Percentiles rank a stretch among this genome's conserved stretches.
phyloP scores from a whole-genome alignment of 768 basidiomycete species.

The Leccinellum luteum region DNA sequence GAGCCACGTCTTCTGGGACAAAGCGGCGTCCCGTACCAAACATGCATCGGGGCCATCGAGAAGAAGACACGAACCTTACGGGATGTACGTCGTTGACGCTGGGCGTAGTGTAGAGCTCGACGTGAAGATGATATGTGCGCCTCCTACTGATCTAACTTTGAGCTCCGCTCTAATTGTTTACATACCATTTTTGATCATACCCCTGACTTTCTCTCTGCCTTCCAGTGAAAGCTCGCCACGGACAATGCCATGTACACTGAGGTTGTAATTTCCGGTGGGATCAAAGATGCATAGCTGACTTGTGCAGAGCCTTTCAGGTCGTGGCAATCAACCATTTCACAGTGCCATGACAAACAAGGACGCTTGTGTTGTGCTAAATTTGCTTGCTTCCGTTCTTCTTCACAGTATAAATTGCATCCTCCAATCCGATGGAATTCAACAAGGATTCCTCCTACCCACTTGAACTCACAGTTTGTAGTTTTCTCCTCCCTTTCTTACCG shows the following conservation, averaged over 20 bases:
- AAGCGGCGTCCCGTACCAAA: not conserved
- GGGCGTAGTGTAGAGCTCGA: constrained; percentile 18
- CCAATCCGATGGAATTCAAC: not conserved
- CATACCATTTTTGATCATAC: constrained; percentile 10
- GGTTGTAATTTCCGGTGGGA: not conserved
- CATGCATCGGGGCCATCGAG: not conserved
- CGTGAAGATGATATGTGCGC: constrained; percentile 7
- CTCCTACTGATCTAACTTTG: constrained; percentile 15
- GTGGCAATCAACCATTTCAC: not conserved
- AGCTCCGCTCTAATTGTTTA: constrained; percentile 21
- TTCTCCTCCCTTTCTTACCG: not conserved
- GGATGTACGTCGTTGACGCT: constrained; percentile 18
- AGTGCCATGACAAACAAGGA: not conserved
- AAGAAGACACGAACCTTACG: constrained; percentile 23
- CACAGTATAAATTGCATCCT: constrained; percentile 7
- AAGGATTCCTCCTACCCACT: not conserved
- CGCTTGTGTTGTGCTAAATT: not conserved
- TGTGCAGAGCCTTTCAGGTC: not conserved
- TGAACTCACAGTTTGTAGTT: not conserved
- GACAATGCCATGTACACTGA: not conserved
- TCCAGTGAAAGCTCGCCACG: not conserved
- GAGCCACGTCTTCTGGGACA: not conserved
- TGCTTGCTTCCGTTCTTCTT: not conserved
- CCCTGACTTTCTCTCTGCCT: not conserved
- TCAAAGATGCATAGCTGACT: not conserved